A percentile compares a stretch with the other conserved stretches of the same genome.
These are phyloP conservation scores for Rubroboletus satanas DNA, from an alignment of 768 basidiomycete species.

Conservation along the genomic window DNA sequence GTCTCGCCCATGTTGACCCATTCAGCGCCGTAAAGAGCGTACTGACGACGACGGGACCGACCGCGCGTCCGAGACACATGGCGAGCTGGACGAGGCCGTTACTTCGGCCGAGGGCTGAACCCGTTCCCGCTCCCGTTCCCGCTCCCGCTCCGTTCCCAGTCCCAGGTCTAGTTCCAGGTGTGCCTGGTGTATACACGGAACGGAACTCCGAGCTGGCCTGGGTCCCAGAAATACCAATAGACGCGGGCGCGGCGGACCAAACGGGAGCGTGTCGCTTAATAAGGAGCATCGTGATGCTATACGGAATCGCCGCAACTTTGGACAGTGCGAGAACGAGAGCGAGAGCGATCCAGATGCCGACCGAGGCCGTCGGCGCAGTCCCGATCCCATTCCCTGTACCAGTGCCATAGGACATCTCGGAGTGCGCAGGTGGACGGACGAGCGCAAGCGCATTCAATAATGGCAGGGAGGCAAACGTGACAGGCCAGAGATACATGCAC, in stretches of 20 bases:
- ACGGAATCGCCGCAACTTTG: constrained; percentile 13
- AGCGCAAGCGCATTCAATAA: constrained; percentile 1
- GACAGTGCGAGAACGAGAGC: constrained; percentile 38
- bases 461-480: constrained; percentile 1
- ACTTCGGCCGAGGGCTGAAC: constrained; percentile 48
- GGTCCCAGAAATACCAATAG: neutral
- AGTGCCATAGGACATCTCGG: neutral
- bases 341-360: constrained; percentile 48
- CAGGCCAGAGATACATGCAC: constrained; percentile 8
- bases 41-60: constrained; percentile 43
- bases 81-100: constrained; percentile 58
- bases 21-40: constrained; percentile 12
- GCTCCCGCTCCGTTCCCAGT: neutral
- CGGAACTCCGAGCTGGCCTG: neutral
- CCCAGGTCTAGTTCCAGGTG: no score
- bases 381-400: neutral
- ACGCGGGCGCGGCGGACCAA: neutral
- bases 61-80: constrained; percentile 50
- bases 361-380: neutral
- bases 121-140: neutral
- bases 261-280: constrained; percentile 48
- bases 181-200: neutral
- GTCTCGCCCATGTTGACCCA: constrained; percentile 7
- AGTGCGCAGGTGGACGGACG: neutral
- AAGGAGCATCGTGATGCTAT: constrained; percentile 55